Percentiles rank a stretch among this genome's conserved stretches.
Evolutionary conservation across 805 yeast species (phyloP).

Genomic region (Cephaloascus fragrans): DNA sequence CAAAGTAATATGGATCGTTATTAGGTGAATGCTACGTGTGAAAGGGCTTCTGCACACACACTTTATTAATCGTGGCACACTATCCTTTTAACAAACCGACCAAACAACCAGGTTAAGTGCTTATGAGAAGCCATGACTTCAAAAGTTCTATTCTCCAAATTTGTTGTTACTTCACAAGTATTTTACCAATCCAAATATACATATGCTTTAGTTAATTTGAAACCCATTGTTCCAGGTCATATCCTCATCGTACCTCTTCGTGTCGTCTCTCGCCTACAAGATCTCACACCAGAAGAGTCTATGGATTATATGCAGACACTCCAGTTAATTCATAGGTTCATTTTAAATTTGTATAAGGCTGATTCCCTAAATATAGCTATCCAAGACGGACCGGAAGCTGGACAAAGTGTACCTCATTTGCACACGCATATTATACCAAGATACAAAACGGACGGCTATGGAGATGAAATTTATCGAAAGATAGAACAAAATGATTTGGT

Average conservation of each 20-base stretch:
- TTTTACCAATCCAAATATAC: conserved; percentile 51
- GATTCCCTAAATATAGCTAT: conserved; percentile 84
- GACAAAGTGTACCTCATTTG: conserved; percentile 91
- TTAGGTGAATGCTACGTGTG: no score
- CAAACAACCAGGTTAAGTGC: no score
- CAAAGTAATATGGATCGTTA: no score
- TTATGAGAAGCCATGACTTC: no score
- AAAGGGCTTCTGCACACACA: no score
- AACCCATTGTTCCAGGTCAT: conserved; percentile 93
- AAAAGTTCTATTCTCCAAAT: conserved; percentile 39
- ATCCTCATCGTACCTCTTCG: conserved; percentile 82
- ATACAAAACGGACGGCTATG: conserved; percentile 42
- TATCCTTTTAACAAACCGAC: no score
- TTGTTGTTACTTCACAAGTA: conserved; percentile 48
- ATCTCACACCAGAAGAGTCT: conserved; percentile 62
- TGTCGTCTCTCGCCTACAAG: conserved; percentile 53
- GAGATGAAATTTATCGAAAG: conserved; percentile 65
- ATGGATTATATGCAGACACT: conserved; percentile 71
- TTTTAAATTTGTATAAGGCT: conserved; percentile 60
- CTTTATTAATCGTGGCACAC: no score
- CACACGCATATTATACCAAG: conserved; percentile 94
- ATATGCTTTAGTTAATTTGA: conserved; percentile 82
- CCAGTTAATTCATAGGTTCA: conserved; percentile 60
- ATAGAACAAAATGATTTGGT: conserved; percentile 50
- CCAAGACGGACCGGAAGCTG: conserved; percentile 95